Percentiles rank a stretch among this genome's conserved stretches.
Evolutionary conservation across 352 stramenopile species (phyloP).

Genomic region (Phytophthora crassamura): DNA sequence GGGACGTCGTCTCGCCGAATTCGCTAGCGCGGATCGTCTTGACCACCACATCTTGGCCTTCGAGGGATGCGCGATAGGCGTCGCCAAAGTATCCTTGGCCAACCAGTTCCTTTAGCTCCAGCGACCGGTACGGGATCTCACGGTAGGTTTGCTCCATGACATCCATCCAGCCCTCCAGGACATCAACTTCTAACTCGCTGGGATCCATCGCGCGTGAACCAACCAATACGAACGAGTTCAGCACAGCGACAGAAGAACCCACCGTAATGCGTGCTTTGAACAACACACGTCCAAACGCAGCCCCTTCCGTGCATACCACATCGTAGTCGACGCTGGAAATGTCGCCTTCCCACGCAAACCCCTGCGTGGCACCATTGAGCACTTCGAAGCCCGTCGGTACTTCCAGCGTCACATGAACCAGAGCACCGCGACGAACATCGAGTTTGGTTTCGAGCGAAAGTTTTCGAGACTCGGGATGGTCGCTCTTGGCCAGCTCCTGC

Average conservation of each 20-base stretch:
- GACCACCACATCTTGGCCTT: slow-evolving; percentile 79
- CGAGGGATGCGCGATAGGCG: slow-evolving; percentile 65
- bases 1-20: slow-evolving; percentile 73
- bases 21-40: slow-evolving; percentile 83
- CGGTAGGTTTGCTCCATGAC: slow-evolving; percentile 79
- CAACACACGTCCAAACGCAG: slow-evolving; percentile 62
- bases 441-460: slow-evolving; percentile 74
- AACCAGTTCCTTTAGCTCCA: slow-evolving; percentile 81
- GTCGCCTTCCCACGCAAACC: slow-evolving; percentile 77
- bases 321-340: slow-evolving; percentile 66
- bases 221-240: slow-evolving; percentile 81
- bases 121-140: slow-evolving; percentile 68
- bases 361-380: slow-evolving; percentile 67
- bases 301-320: slow-evolving; percentile 63
- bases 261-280: slow-evolving; percentile 82
- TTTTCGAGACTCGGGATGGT: slow-evolving; percentile 43
- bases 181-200: slow-evolving; percentile 54
- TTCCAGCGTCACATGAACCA: slow-evolving; percentile 81
- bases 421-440: slow-evolving; percentile 69
- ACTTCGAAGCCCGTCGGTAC: slow-evolving; percentile 67
- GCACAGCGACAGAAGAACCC: slow-evolving; percentile 67
- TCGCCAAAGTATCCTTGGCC: slow-evolving; percentile 84
- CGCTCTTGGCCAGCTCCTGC: slow-evolving; percentile 54
- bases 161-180: slow-evolving; percentile 71
- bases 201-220: slow-evolving; percentile 44